Evolutionary conservation across 495 filamentous ascomycete species (phyloP).

Genomic region (Poronia punctata): DNA sequence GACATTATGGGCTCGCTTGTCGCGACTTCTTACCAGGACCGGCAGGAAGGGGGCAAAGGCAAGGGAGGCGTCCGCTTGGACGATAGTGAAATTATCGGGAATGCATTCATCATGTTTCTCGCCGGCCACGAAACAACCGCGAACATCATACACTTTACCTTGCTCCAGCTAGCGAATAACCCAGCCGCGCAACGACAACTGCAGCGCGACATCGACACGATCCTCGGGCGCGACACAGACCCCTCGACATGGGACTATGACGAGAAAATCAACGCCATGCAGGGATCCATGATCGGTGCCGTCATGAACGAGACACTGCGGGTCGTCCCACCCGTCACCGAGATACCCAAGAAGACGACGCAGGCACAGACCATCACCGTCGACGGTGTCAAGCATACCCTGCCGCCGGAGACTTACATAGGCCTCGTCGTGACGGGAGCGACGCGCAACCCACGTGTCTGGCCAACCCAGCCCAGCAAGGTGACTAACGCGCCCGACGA

Average conservation of each 20-base stretch:
- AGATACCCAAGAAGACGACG: constrained; percentile 53
- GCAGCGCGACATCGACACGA: constrained; percentile 54
- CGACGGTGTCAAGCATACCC: constrained; percentile 39
- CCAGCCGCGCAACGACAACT: constrained; percentile 49
- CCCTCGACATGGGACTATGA: constrained; percentile 58
- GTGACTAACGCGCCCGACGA: constrained; percentile 28
- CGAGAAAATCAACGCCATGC: constrained; percentile 44
- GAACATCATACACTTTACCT: constrained; percentile 56
- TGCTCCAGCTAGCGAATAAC: constrained; percentile 55
- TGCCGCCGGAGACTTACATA: constrained; percentile 42
- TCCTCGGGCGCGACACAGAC: constrained; percentile 42
- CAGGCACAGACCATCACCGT: constrained; percentile 46
- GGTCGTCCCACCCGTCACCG: constrained; percentile 52
- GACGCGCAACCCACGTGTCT: constrained; percentile 58
- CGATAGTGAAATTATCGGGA: constrained; percentile 58
- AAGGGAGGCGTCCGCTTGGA: constrained; percentile 26
- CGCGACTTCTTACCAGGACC: constrained; percentile 35
- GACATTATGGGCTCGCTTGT: constrained; percentile 59
- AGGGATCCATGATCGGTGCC: constrained; percentile 56
- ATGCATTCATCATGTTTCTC: constrained; percentile 64
- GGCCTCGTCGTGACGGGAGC: constrained; percentile 37
- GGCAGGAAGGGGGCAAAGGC: constrained; percentile 9
- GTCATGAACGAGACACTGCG: constrained; percentile 64
- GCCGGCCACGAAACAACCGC: constrained; percentile 70
- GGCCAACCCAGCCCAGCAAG: constrained; percentile 45